These are phyloP conservation scores for Kappamyces sp. DNA, from an alignment of 192 early-diverging fungal species.

Conservation along the genomic window DNA sequence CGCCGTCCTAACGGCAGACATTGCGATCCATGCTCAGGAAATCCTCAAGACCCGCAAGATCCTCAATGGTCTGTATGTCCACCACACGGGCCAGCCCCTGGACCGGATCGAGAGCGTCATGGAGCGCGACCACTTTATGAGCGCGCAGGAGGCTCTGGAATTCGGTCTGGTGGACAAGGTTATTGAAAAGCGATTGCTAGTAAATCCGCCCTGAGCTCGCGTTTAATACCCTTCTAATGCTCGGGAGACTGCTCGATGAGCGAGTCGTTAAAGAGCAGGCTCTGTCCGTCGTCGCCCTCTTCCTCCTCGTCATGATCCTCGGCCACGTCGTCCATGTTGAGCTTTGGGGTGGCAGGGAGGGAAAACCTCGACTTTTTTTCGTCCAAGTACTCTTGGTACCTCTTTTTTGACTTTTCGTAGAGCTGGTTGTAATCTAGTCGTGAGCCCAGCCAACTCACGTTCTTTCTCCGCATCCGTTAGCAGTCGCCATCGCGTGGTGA, in stretches of 20 bases:
- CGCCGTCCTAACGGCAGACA: constrained; percentile 86
- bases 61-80: constrained; percentile 79
- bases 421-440: neutral
- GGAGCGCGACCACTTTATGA: constrained; percentile 96
- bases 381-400: neutral
- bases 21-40: constrained; percentile 94
- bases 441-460: neutral
- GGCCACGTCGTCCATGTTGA: no score
- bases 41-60: constrained; percentile 79
- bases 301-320: no score
- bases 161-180: constrained; percentile 86
- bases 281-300: no score
- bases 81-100: constrained; percentile 77
- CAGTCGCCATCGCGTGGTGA: constrained; percentile 3
- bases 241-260: no score
- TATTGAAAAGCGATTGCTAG: no score
- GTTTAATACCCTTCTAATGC: no score
- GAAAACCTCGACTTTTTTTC: no score
- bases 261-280: no score
- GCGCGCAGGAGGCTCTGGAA: constrained; percentile 74
- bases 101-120: constrained; percentile 79
- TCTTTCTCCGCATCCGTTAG: neutral
- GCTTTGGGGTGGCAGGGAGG: no score
- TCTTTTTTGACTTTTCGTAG: neutral
- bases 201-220: no score